Base-by-base conservation (phyloP, 352 stramenopile genomes). In the Phytopythium oedochilum region DNA sequence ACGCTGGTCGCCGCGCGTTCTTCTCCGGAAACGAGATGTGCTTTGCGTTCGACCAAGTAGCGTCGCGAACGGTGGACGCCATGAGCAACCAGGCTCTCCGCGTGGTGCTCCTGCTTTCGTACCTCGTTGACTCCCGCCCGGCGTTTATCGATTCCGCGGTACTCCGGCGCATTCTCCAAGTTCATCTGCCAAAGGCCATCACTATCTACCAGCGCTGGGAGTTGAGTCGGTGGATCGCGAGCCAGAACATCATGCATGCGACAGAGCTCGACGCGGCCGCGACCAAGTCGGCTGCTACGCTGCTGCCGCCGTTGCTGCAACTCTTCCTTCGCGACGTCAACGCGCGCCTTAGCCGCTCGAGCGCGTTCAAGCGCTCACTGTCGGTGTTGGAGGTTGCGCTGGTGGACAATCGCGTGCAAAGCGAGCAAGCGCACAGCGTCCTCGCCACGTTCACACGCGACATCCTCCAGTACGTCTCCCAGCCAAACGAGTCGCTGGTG, bases 131-230 rank as follows among this genome's bases (percentile, higher is more conserved):
- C 34, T 73, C 75, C 6, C 72, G 78, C 31, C 67, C 78, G 5
- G 61, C 70, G 0, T 89, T 89, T 46, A 26, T 92, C 47, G 69
- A 64, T 15, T 65, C 69, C 20, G 44, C 58, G 3, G 75, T 67
- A 0, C 36, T 92, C 39, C 70, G 63, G 23, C 64, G 67, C 10
- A 71, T 89, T 12, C 55, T 80, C 29, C 68, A 64, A 7, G 58
- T 71, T 15, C 71, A 81, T 31, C 34, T 92, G 10, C 77, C 78
- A 0, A 78, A 82, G 34, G 66, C 78, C 1, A 88, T 92, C 46
- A 77, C 68, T 0, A 70, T 85, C 18, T 89, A 89, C 53, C 81
- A 88, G 61, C 76, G 75, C 26, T 92, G 78, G 78, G 66, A 68
- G n/a, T 62, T 88, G n/a, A 82, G 73, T 51, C 66, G 70, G 29